Evolutionary conservation across 768 basidiomycete genomes (phyloP), one percentile per base, ranked within the genome.

Genomic region (Trametes villosa): DNA sequence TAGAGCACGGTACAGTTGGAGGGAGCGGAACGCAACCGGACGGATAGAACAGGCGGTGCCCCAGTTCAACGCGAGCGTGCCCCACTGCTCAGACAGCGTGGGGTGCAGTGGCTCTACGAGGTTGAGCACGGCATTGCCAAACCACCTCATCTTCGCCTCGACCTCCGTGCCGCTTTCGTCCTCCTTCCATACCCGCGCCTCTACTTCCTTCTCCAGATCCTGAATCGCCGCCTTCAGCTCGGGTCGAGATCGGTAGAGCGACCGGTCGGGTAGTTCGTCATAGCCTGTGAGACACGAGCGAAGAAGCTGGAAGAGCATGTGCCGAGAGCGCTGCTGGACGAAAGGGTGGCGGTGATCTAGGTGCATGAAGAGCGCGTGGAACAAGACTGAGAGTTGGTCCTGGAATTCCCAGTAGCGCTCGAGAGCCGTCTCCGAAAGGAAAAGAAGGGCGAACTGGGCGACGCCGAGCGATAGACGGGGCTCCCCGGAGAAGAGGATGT

Each of bases 381-480:
- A 83, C 18, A 97, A 79, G 9, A 83, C 75, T 1, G 92, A 87
- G 12, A 98, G 77, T 55, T 90, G 84, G 11, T 80, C 76, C 53
- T 85, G 80, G 65, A 88, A 76, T 57, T 90, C 89, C 90, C 91
- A 92, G 64, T 84, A 85, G 30, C 88, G 83, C 63, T 90, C 87
- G 29, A 93, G 74, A 0, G 89, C 85, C 33, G 89, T 81, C 63
- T 94, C 91, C 3, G 86, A 83, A 27, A 96, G 74, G 69, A 95
- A 94, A 9, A 96, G 79, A 76, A 94, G 84, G 1, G 95, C 94
- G 69, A 92, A 92, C 69, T 96, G 94, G 15, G 92, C 92, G 0
- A 91, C 86, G 17, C 91, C 91, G 50, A 96, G 77, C 2, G 84
- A 77, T 47, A 89, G 76, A 31, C 87, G 78, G 12, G 91, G 88